Base-by-base conservation (phyloP, 1,139 yeast genomes). In the Protomyces inouyei region DNA sequence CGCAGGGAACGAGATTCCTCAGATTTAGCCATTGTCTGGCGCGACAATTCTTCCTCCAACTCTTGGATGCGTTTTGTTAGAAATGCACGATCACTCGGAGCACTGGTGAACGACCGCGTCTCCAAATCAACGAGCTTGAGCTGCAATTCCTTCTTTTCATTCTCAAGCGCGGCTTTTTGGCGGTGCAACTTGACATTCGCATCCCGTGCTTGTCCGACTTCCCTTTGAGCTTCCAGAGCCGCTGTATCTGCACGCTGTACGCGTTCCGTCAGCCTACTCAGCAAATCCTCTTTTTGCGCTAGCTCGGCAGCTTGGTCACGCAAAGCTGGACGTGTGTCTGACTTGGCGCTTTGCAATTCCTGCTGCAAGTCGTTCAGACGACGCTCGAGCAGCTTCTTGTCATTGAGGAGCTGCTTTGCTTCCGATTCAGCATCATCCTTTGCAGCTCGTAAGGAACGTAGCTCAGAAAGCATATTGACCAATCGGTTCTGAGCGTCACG, bases 21-120 rank as follows among this genome's bases (percentile, higher is more conserved):
- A 68, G 70, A 72, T 66, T 69, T 72, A 68, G 65, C 72, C 40
- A 71, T 73, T 37, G 74, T 69, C 61, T 76, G 79, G 57, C 74
- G 76, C 54, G 73, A 71, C n/a, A 78, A 69, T 60, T 75, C 74
- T 53, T 70, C 72, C 65, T 79, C 81, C 52, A 78, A 70, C 38
- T 73, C 74, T 21, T 69, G 68, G 4, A 78, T 71, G 60, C 64
- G 60, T 12, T 52, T 45, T 40, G 52, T 53, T 14, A 64, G 52
- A 40, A 65, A 60, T 18, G 45, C 36, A 10, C 46, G 43, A 40
- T 66, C 66, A 32, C 38, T 46, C 12, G 60, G 35, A 14, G 63
- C 55, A 16, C 56, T 35, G 10, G 60, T 37, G 37, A 48, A 52
- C 16, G 65, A 46, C 23, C 60, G 56, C 16, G 76, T 73, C 59